Conservation (phyloP, 108 stramenopile species). For the Parietichytrium sp. region DNA sequence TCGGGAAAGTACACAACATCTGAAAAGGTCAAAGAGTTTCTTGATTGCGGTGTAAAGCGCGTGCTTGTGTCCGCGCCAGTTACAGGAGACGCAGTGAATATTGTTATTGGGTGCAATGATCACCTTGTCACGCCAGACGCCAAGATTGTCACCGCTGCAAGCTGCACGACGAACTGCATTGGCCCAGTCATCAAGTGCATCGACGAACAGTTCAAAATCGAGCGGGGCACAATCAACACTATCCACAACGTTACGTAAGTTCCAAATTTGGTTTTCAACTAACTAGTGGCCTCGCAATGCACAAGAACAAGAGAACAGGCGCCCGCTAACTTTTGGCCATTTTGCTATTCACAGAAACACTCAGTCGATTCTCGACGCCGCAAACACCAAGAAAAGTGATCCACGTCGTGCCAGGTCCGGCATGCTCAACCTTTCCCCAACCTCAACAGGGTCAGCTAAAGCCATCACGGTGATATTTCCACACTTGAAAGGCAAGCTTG, state of each 20-base stretch:
- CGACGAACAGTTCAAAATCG: constrained; percentile 83
- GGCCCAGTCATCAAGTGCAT: constrained; percentile 88
- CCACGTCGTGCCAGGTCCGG: constrained; percentile 83
- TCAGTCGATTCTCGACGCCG: constrained; percentile 77
- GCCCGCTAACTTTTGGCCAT: background rate
- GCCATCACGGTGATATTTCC: constrained; percentile 91
- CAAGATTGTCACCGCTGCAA: constrained; percentile 81
- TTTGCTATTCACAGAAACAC: background rate
- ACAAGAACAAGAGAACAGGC: constrained; percentile 8
- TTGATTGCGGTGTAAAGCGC: constrained; percentile 78
- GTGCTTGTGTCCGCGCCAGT: constrained; percentile 91
- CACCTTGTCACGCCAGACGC: constrained; percentile 61
- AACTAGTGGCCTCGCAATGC: constrained; percentile 12
- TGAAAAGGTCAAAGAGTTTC: constrained; percentile 70
- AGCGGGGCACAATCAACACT: constrained; percentile 87
- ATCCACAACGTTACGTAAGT: constrained; percentile 88
- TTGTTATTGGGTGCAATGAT: constrained; percentile 91
- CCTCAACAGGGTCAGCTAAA: constrained; percentile 85
- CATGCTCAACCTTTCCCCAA: constrained; percentile 86
- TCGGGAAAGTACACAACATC: constrained; percentile 83
- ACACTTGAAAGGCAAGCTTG: constrained; percentile 88
- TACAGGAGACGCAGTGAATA: constrained; percentile 87
- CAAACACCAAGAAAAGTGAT: constrained; percentile 84
- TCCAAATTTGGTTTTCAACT: constrained; percentile 56
- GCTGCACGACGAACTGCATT: constrained; percentile 93